Percentiles rank a stretch among this genome's conserved stretches.
These are phyloP conservation scores for Coemansia biformis DNA, from an alignment of 192 early-diverging fungal species.

Conservation along the genomic window DNA sequence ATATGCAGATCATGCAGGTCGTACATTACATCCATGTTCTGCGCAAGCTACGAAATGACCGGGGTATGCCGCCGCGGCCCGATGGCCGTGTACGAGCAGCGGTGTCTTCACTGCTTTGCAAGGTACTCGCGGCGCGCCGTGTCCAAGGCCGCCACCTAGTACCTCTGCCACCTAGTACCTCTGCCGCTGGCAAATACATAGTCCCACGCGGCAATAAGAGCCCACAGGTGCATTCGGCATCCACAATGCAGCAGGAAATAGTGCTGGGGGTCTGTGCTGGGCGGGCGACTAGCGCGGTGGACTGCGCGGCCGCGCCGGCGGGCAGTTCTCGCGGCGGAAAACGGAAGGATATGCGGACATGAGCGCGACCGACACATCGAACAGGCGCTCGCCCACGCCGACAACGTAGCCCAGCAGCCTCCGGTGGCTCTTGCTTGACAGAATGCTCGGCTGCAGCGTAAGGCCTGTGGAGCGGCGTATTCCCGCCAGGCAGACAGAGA, in stretches of 20 bases:
- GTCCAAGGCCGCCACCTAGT: slow-evolving; percentile 12
- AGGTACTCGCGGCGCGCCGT: slow-evolving; percentile 28
- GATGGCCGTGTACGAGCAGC: slow-evolving; percentile 21
- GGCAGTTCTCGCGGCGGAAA: slow-evolving; percentile 26
- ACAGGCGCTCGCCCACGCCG: slow-evolving; percentile 36
- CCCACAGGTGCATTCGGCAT: background rate
- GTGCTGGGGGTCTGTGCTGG: too few species aligned
- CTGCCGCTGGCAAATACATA: too few species aligned
- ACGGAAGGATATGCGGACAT: slow-evolving; percentile 43
- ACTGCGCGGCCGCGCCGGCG: slow-evolving; percentile 7
- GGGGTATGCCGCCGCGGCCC: slow-evolving; percentile 28
- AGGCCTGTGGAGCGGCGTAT: slow-evolving; percentile 46
- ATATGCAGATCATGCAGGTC: slow-evolving; percentile 34
- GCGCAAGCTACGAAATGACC: slow-evolving; percentile 21
- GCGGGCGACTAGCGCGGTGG: slow-evolving; percentile 3
- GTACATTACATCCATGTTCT: slow-evolving; percentile 43
- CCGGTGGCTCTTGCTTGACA: slow-evolving; percentile 34
- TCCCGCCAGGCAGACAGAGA: slow-evolving; percentile 42
- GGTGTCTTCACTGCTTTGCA: slow-evolving; percentile 38
- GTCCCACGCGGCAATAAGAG: too few species aligned
- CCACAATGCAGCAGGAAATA: too few species aligned
- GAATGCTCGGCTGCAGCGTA: slow-evolving; percentile 22
- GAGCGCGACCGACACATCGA: slow-evolving; percentile 45
- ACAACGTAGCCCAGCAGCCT: slow-evolving; percentile 36
- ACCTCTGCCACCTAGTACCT: too few species aligned